Conservation (phyloP, 2,329 filamentous ascomycete genomes). For the Plenodomus lindquistii region DNA sequence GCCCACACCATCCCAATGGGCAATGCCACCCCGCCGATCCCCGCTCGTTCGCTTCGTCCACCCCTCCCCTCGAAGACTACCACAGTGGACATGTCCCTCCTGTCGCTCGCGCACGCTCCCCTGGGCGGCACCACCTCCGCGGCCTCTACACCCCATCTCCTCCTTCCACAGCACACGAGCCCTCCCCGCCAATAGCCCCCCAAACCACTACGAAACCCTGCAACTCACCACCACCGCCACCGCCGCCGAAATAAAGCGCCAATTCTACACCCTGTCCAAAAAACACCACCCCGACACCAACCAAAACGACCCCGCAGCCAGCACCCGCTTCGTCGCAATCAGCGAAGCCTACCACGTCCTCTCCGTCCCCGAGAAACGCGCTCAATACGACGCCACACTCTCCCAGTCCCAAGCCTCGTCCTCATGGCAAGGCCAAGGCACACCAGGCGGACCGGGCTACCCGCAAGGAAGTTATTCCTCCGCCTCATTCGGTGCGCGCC, state of each 20-base stretch:
- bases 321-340: slow-evolving; percentile 78
- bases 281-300: slow-evolving; percentile 91
- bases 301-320: slow-evolving; percentile 71
- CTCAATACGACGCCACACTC: slow-evolving; percentile 77
- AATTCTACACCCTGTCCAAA: slow-evolving; percentile 92
- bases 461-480: slow-evolving; percentile 59
- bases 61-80: no score
- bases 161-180: slow-evolving; percentile 53
- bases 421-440: slow-evolving; percentile 33
- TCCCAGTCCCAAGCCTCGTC: slow-evolving; percentile 36
- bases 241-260: slow-evolving; percentile 80
- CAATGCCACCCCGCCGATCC: slow-evolving; percentile 32
- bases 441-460: slow-evolving; percentile 48
- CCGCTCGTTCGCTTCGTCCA: slow-evolving; percentile 13
- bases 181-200: slow-evolving; percentile 42
- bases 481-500: slow-evolving; percentile 68
- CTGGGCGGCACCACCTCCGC: slow-evolving; percentile 8
- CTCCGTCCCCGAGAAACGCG: slow-evolving; percentile 71
- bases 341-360: slow-evolving; percentile 83
- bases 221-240: slow-evolving; percentile 72
- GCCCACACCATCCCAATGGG: slow-evolving; percentile 19
- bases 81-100: slow-evolving; percentile 21
- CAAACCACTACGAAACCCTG: slow-evolving; percentile 82
- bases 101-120: slow-evolving; percentile 17
- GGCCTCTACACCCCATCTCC: slow-evolving; percentile 1